Conservation (phyloP, 306 rosid genomes). For the Vachellia collinsii region DNA sequence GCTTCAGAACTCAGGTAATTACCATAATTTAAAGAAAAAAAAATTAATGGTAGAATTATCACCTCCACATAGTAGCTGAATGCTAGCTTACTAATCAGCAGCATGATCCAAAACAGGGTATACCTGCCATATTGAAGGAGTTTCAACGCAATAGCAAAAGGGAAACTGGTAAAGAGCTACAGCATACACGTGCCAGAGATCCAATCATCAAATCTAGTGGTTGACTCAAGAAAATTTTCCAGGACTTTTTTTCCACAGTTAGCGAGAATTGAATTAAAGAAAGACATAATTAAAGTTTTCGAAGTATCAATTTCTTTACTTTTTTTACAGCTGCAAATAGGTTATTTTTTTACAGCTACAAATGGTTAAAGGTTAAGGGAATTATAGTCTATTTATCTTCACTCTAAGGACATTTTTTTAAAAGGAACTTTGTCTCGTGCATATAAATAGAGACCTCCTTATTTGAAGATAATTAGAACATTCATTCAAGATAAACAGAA, state of each 20-base stretch:
- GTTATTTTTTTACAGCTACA: too few species aligned
- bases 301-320: too few species aligned
- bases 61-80: conserved; percentile 99
- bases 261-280: too few species aligned
- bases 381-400: too few species aligned
- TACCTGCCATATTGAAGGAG: conserved; percentile 63
- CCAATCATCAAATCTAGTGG: conserved; percentile 4
- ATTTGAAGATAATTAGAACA: too few species aligned
- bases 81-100: conserved; percentile 88
- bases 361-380: too few species aligned
- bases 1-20: not conserved
- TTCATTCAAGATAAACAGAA: too few species aligned
- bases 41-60: conserved; percentile 17
- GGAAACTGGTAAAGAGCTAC: conserved; percentile 6
- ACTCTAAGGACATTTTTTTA: too few species aligned
- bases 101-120: conserved; percentile 92
- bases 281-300: too few species aligned
- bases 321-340: too few species aligned
- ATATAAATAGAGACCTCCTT: too few species aligned
- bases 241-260: not conserved
- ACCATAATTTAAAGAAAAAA: not conserved
- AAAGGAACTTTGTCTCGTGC: too few species aligned
- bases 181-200: not conserved
- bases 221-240: not conserved
- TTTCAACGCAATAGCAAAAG: conserved; percentile 12